Evolutionary conservation across 345 rosid species (phyloP).

Genomic region (Brassica carinata): DNA sequence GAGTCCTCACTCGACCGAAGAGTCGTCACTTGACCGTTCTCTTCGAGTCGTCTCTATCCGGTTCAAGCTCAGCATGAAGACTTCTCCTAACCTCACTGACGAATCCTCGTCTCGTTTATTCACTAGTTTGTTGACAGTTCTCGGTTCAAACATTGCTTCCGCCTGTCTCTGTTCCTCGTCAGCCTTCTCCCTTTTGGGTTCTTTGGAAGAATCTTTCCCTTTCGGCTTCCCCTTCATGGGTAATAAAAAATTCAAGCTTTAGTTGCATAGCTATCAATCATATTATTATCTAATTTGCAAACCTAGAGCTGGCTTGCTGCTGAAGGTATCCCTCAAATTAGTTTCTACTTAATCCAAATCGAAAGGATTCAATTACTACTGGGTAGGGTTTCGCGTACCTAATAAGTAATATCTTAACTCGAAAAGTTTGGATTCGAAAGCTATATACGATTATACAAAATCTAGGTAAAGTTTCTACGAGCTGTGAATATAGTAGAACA

Average conservation of each 20-base stretch:
- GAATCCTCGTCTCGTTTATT: too few species aligned
- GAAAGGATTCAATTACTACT: conserved; percentile 1
- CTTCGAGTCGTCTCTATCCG: too few species aligned
- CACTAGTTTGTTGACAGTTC: too few species aligned
- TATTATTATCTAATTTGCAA: neutral
- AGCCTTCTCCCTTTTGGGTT: conserved; percentile 67
- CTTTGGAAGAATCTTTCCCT: conserved; percentile 58
- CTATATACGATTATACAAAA: neutral
- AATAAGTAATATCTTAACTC: neutral
- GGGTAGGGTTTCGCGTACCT: neutral
- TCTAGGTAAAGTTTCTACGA: neutral
- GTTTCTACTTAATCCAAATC: conserved; percentile 6
- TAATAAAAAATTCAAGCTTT: neutral
- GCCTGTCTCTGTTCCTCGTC: conserved; percentile 54
- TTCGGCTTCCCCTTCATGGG: conserved; percentile 51
- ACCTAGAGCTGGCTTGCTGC: neutral
- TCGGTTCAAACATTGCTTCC: conserved; percentile 5
- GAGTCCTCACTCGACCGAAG: too few species aligned
- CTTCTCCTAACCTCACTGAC: too few species aligned
- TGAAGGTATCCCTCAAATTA: neutral
- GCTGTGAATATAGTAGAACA: neutral
- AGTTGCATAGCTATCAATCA: neutral
- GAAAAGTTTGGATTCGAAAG: neutral
- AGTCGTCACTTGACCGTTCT: too few species aligned
- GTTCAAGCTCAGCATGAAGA: too few species aligned